Evolutionary conservation across 2,329 filamentous ascomycete species (phyloP).

Genomic region (Penicillium griseofulvum): DNA sequence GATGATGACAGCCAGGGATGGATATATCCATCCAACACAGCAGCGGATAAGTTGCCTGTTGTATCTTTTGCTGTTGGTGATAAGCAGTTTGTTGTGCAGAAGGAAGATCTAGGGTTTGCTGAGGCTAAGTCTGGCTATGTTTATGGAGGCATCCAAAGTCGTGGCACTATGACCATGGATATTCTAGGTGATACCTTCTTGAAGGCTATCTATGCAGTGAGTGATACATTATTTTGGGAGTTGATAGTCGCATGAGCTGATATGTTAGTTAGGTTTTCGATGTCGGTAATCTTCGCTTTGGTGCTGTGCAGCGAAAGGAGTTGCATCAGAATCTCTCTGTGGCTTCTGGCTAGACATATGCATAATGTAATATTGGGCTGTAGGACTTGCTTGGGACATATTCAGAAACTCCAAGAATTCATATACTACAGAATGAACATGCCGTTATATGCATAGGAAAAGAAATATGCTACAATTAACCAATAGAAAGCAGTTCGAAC

Average conservation of each 20-base stretch:
- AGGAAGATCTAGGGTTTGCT: slow-evolving; percentile 62
- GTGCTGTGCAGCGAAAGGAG: slow-evolving; percentile 56
- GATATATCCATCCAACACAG: slow-evolving; percentile 57
- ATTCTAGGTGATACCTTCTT: slow-evolving; percentile 64
- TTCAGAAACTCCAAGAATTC: too few species aligned
- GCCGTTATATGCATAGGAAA: neutral
- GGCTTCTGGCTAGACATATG: slow-evolving; percentile 1
- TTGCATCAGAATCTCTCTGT: slow-evolving; percentile 25
- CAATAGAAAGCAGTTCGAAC: neutral
- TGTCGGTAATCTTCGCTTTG: slow-evolving; percentile 59
- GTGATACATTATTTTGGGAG: slow-evolving; percentile 21
- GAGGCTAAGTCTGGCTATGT: slow-evolving; percentile 54
- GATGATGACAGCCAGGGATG: slow-evolving; percentile 60
- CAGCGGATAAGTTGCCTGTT: slow-evolving; percentile 55
- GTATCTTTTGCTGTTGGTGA: slow-evolving; percentile 64
- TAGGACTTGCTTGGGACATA: neutral
- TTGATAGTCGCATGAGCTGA: neutral
- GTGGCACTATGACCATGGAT: slow-evolving; percentile 58
- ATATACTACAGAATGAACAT: neutral
- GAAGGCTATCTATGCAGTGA: slow-evolving; percentile 63
- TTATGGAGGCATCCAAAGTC: slow-evolving; percentile 66
- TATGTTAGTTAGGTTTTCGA: slow-evolving; percentile 55
- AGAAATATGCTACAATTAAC: neutral
- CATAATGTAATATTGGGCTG: neutral
- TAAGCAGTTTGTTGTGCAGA: slow-evolving; percentile 59